A percentile compares a stretch with the other conserved stretches of the same genome.
Conservation (phyloP, 768 basidiomycete genomes). For the Omphalotus guepiniiformis region DNA sequence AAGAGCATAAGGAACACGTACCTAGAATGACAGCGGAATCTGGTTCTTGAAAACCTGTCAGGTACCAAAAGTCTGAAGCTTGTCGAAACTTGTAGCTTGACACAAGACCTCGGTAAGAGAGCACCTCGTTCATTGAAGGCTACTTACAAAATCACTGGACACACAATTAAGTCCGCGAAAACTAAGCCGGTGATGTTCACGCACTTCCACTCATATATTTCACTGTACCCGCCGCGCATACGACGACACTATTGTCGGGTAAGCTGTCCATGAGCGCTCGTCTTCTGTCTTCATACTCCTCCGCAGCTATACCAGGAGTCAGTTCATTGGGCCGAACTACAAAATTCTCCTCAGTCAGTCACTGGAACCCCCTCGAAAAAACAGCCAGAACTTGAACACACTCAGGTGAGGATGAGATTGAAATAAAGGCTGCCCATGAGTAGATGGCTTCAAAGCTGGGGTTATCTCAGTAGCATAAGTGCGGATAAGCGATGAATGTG, state of each 20-base stretch:
- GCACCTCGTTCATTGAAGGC: neutral
- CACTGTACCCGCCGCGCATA: constrained; percentile 73
- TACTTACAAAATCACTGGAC: constrained; percentile 72
- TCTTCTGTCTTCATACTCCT: constrained; percentile 76
- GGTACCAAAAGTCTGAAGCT: constrained; percentile 89
- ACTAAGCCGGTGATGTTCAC: constrained; percentile 24
- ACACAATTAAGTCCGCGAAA: constrained; percentile 9
- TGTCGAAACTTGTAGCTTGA: constrained; percentile 92
- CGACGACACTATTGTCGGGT: constrained; percentile 68
- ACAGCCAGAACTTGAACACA: constrained; percentile 24
- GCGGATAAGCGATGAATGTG: too few species aligned
- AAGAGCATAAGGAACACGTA: constrained; percentile 23
- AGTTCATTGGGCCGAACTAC: constrained; percentile 61
- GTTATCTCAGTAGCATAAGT: constrained; percentile 20
- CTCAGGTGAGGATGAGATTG: constrained; percentile 81
- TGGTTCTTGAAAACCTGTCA: constrained; percentile 94
- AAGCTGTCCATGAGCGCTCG: constrained; percentile 66
- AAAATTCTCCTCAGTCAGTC: neutral
- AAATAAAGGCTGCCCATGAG: constrained; percentile 74
- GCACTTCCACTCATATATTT: constrained; percentile 84
- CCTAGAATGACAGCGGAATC: constrained; percentile 86
- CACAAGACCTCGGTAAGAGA: constrained; percentile 7
- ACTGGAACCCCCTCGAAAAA: neutral
- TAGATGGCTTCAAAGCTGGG: constrained; percentile 54
- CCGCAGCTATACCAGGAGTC: constrained; percentile 74